These are phyloP conservation scores for Diplodia scrobiculata DNA, from an alignment of 2,329 filamentous ascomycete genomes.

Conservation along the genomic window DNA sequence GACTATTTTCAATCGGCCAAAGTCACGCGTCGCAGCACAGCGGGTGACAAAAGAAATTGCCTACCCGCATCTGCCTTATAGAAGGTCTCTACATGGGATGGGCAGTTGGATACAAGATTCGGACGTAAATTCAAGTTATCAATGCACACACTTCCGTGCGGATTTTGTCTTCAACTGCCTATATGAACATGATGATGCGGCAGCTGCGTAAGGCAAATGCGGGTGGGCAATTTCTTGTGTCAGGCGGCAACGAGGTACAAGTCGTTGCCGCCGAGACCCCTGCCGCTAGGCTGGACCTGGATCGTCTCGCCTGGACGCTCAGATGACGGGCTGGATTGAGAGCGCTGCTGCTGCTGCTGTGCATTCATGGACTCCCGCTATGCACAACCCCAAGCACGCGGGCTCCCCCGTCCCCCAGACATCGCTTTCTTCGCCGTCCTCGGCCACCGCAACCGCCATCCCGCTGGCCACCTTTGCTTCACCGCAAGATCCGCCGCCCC, in stretches of 20 bases:
- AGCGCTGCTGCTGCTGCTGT: neutral
- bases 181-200: too few species aligned
- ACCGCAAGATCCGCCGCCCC: neutral
- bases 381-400: conserved; percentile 22
- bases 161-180: too few species aligned
- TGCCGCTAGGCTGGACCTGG: neutral
- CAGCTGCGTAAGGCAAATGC: too few species aligned
- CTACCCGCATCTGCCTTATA: too few species aligned
- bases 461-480: conserved; percentile 24
- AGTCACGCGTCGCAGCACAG: too few species aligned
- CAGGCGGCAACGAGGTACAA: neutral
- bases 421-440: conserved; percentile 10
- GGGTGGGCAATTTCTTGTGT: neutral
- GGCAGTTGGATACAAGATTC: too few species aligned
- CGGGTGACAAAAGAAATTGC: too few species aligned
- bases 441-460: conserved; percentile 25
- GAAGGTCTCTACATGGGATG: too few species aligned
- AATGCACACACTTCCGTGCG: too few species aligned
- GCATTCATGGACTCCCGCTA: conserved; percentile 20
- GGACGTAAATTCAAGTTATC: too few species aligned
- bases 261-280: neutral
- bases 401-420: conserved; percentile 15
- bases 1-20: too few species aligned
- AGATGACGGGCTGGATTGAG: neutral
- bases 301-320: neutral